Conservation (phyloP, 1,284 basidiomycete species). For the Pseudozyma sp. region DNA sequence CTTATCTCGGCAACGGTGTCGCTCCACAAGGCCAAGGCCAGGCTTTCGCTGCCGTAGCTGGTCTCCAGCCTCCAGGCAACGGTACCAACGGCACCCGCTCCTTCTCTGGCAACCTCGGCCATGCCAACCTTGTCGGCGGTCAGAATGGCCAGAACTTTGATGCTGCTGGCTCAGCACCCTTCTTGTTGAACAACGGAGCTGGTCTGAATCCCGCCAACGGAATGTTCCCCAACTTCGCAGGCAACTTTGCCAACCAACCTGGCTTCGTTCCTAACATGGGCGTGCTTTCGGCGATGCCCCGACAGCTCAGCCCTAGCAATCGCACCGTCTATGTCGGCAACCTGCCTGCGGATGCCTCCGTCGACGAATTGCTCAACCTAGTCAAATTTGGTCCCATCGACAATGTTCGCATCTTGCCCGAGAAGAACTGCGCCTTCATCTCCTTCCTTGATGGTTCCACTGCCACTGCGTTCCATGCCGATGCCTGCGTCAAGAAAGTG, state of each 20-base stretch:
- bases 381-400: slow-evolving; percentile 98
- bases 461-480: slow-evolving; percentile 67
- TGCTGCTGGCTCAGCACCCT: slow-evolving; percentile 28
- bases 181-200: slow-evolving; percentile 28
- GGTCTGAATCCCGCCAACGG: slow-evolving; percentile 25
- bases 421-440: slow-evolving; percentile 97
- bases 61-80: slow-evolving; percentile 46
- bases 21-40: slow-evolving; percentile 22
- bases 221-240: slow-evolving; percentile 40
- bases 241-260: slow-evolving; percentile 33
- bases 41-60: slow-evolving; percentile 26
- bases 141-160: slow-evolving; percentile 29
- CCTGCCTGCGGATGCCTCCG: slow-evolving; percentile 92
- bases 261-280: slow-evolving; percentile 41
- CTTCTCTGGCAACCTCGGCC: slow-evolving; percentile 50
- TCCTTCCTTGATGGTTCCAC: slow-evolving; percentile 72
- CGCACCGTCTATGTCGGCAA: slow-evolving; percentile 98
- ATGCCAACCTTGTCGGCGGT: slow-evolving; percentile 26
- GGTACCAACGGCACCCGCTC: slow-evolving; percentile 51
- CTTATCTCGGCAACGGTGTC: slow-evolving; percentile 30
- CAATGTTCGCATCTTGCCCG: slow-evolving; percentile 92
- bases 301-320: slow-evolving; percentile 50
- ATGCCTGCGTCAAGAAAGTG: slow-evolving; percentile 66
- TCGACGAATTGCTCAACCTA: slow-evolving; percentile 95
- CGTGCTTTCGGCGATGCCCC: slow-evolving; percentile 30